Percentiles rank a stretch among this genome's conserved stretches.
These are phyloP conservation scores for Anisodus acutangulus DNA, from an alignment of 257 asterid genomes.

Conservation along the genomic window DNA sequence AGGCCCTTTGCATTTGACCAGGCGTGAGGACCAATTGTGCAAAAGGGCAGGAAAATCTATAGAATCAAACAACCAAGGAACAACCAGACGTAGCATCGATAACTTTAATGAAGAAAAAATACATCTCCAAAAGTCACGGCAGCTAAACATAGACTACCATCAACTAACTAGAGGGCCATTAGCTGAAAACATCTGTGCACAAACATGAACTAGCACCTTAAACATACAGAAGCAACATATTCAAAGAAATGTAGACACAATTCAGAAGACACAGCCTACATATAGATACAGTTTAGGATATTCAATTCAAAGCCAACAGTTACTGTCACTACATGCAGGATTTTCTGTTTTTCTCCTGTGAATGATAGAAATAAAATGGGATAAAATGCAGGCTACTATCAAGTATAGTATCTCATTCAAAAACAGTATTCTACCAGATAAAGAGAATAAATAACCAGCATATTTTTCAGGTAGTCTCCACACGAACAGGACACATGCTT, in stretches of 20 bases:
- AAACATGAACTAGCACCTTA: conserved; percentile 29
- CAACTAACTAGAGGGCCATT: background rate
- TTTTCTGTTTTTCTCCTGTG: background rate
- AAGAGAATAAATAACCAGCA: background rate
- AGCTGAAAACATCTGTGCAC: background rate
- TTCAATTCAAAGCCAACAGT: background rate
- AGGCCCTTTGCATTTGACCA: background rate
- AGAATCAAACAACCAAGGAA: conserved; percentile 24
- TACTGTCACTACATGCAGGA: background rate
- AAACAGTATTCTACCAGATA: background rate
- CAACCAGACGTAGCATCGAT: background rate
- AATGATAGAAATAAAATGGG: background rate
- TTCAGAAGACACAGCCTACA: background rate
- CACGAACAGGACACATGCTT: background rate
- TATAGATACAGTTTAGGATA: background rate
- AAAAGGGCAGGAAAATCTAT: background rate
- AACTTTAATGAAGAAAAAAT: background rate
- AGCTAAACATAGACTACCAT: background rate
- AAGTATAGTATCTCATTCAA: background rate
- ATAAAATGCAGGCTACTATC: background rate
- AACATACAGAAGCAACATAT: conserved; percentile 11
- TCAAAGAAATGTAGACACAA: conserved; percentile 10
- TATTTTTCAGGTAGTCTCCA: background rate
- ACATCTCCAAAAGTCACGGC: conserved; percentile 23
- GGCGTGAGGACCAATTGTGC: background rate